These are phyloP conservation scores for Fusarium napiforme DNA, from an alignment of 2,329 filamentous ascomycete genomes.

Conservation along the genomic window DNA sequence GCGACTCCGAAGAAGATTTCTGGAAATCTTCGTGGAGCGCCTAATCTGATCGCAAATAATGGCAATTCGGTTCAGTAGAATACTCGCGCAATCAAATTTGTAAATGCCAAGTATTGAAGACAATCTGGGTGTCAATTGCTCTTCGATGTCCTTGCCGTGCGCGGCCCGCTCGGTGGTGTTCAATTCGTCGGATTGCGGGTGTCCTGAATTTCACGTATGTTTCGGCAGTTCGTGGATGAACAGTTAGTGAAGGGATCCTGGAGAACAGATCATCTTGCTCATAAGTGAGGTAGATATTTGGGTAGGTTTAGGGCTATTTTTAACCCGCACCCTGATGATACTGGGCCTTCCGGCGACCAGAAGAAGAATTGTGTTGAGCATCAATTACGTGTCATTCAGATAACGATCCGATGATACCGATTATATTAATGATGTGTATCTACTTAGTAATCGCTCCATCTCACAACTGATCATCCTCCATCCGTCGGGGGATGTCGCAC, in stretches of 20 bases:
- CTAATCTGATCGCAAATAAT: slow-evolving; percentile 20
- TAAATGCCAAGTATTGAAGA: fast-evolving
- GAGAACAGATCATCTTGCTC: fast-evolving
- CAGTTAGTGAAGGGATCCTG: no score
- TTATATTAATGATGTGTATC: background rate
- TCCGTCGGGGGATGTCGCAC: background rate
- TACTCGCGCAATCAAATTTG: background rate
- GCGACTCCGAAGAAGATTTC: slow-evolving; percentile 9
- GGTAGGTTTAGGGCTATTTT: background rate
- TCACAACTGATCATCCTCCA: background rate
- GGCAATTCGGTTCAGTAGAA: background rate
- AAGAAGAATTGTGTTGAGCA: background rate
- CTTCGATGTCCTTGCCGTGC: fast-evolving
- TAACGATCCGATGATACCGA: background rate
- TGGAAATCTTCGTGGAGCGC: background rate
- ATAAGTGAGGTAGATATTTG: background rate
- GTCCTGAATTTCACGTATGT: background rate
- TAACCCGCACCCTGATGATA: background rate
- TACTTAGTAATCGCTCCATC: background rate
- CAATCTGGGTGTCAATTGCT: no score
- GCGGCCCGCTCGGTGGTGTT: background rate
- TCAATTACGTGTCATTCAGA: background rate
- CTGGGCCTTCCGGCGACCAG: no score
- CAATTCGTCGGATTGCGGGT: no score
- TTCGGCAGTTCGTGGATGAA: background rate